Base-by-base conservation (phyloP, 805 yeast genomes). In the Ogataea haglerorum region DNA sequence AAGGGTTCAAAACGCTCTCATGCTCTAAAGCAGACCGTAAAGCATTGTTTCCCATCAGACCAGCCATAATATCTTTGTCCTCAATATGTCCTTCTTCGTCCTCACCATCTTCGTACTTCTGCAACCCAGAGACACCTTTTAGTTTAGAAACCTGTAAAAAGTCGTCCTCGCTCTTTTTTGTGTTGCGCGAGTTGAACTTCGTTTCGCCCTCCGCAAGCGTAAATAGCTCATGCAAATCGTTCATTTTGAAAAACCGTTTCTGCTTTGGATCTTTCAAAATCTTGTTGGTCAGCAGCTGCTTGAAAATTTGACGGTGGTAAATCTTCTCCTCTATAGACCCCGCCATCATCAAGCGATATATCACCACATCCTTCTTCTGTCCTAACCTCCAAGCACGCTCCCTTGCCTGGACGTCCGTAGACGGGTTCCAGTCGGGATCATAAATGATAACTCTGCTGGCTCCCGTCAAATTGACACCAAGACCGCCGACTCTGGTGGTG, bases 381-480 rank as follows among this genome's bases (percentile, higher is more conserved):
- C 99, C 99, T 47, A 91, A 70, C 49, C 99, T 71, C 98, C 98
- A 93, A 0, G 98, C 97, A 35, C 99, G 67, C 60, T 91, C 99
- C 45, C 98, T 71, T 0, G 99, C 99, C 63, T 91, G 99, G 45
- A 90, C 73, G 66, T 91, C 99, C 0, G 98, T 93, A 1, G 96
- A 88, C 1, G 99, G 99, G 56, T 91, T 91, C 99, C 99, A 91
- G 63, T 93, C 98, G 0, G 99, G 99, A 56, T 91, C 99, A 58
- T 76, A 91, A 12, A 91, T 91, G 16, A 91, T 87, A 10, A 91
- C 96, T 32, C 98, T 67, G 50, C 89, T 89, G 0, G 99, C 98
- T 3, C 98, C 98, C 0, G 96, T 91, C 33, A 91, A 61, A 60
- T 91, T 91, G 2, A 91, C 86, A 15, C 99, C 99, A 28, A 93